Percentiles rank a stretch among this genome's conserved stretches.
These are phyloP conservation scores for Paraconiothyrium sp. DNA, from an alignment of 2,329 filamentous ascomycete species.

Conservation along the genomic window DNA sequence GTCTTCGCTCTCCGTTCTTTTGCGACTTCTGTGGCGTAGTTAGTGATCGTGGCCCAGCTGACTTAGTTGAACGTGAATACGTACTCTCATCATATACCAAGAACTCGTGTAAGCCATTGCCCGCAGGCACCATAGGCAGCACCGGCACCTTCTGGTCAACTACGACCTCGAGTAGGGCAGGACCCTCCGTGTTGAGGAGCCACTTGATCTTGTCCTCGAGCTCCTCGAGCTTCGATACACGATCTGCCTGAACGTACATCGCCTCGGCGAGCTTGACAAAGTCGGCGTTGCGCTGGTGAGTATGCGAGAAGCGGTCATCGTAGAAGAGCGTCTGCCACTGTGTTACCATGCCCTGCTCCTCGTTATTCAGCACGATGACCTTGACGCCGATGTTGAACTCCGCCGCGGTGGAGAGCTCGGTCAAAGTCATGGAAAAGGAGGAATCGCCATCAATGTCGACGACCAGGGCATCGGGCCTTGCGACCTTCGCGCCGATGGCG, in stretches of 20 bases:
- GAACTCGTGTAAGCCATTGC: constrained; percentile 90
- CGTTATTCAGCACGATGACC: constrained; percentile 94
- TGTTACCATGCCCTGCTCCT: constrained; percentile 98
- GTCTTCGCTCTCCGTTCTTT: constrained; percentile 7
- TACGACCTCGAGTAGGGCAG: constrained; percentile 89
- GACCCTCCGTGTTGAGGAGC: constrained; percentile 86
- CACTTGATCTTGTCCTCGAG: constrained; percentile 82
- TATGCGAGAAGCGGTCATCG: constrained; percentile 90
- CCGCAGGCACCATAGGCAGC: constrained; percentile 95
- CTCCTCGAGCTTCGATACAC: constrained; percentile 78
- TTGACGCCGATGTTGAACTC: constrained; percentile 98
- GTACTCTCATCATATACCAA: constrained; percentile 83
- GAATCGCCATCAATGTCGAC: constrained; percentile 97
- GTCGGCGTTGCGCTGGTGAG: constrained; percentile 94
- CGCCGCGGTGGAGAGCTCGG: constrained; percentile 89
- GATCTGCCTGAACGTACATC: constrained; percentile 83
- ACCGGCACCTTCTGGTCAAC: constrained; percentile 92
- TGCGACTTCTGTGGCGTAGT: neutral
- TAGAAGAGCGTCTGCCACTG: constrained; percentile 99
- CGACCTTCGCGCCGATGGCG: constrained; percentile 94
- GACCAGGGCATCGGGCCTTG: constrained; percentile 80
- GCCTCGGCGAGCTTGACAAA: constrained; percentile 93
- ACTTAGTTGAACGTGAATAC: constrained; percentile 34
- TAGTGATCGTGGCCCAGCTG: neutral
- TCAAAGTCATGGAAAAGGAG: constrained; percentile 99